Evolutionary conservation across 768 basidiomycete species (phyloP), one percentile per base, ranked within the genome.

Genomic region (Rhodocollybia butyracea): DNA sequence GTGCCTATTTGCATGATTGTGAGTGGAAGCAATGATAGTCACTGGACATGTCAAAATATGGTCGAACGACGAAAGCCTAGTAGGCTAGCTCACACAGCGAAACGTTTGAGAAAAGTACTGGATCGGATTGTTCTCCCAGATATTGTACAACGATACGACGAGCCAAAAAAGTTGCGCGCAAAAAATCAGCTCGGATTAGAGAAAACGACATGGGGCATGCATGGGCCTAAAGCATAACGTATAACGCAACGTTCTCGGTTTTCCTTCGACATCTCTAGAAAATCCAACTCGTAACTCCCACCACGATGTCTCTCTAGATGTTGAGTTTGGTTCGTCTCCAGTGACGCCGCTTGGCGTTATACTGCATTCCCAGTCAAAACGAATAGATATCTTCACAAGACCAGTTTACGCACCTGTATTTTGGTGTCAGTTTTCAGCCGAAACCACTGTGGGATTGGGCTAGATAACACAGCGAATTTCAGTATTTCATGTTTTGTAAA

Each of bases 281-380:
- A n/a, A 47, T n/a, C 46, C 46, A 50, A 36, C 19, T 15, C 24
- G n/a, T n/a, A n/a, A n/a, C n/a, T 31, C 30, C 27, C 17, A 24
- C 30, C 10, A 50, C 47, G 22, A 19, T 38, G 19, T 5, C 22
- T 15, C 11, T 42, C 79, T 86, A 96, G 74, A 97, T 88, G 83
- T 95, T 95, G 78, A 98, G 85, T 83, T 98, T 98, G 61, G 96
- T 98, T 75, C 96, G 89, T 71, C 96, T 84, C 96, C 96, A 99
- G 82, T 99, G 96, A 72, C 96, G 90, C 64, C 96, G 84, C 82
- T 98, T 98, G 62, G 90, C 88, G 75, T 94, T 94, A 71, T 94
- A 93, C 88, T 93, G 61, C 58, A 12, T 42, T 55, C 59, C 43
- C 54, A 42, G 26, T 42, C 2, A 43, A 27, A 15, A 34, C 27